Evolutionary conservation across 176 grass and related monocot genomes (phyloP).

Genomic region (Saccharum spontaneum): DNA sequence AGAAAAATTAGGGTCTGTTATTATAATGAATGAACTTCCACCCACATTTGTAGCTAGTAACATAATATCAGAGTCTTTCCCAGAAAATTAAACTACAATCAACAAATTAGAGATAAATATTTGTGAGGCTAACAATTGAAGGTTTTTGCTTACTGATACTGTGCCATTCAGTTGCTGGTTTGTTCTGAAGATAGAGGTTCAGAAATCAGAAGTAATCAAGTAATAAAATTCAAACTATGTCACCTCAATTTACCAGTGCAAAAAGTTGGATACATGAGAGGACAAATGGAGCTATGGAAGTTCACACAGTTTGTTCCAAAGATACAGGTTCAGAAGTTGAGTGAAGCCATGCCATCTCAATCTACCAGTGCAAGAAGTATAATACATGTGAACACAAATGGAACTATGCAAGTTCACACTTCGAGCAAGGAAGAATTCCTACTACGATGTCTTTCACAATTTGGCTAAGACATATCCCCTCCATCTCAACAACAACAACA

Average conservation of each 20-base stretch:
- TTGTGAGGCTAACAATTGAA: neutral
- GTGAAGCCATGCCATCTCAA: neutral
- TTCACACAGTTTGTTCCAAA: neutral
- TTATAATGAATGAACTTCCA: conserved; percentile 19
- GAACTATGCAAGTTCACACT: neutral
- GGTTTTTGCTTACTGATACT: neutral
- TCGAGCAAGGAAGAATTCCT: neutral
- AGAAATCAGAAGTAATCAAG: neutral
- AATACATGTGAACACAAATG: neutral
- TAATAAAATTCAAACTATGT: neutral
- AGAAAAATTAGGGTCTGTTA: neutral
- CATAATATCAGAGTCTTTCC: neutral
- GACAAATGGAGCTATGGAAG: neutral
- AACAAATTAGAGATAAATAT: neutral
- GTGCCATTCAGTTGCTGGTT: neutral
- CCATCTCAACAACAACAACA: too few species aligned
- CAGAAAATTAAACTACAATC: neutral
- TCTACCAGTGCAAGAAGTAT: neutral
- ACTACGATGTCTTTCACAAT: neutral
- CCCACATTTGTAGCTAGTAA: neutral
- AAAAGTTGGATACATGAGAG: neutral
- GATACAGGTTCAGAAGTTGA: neutral
- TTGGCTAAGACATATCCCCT: neutral
- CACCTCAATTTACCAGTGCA: neutral
- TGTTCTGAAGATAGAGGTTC: neutral